Evolutionary conservation across 768 basidiomycete species (phyloP).

Genomic region (Mycena haematopus): DNA sequence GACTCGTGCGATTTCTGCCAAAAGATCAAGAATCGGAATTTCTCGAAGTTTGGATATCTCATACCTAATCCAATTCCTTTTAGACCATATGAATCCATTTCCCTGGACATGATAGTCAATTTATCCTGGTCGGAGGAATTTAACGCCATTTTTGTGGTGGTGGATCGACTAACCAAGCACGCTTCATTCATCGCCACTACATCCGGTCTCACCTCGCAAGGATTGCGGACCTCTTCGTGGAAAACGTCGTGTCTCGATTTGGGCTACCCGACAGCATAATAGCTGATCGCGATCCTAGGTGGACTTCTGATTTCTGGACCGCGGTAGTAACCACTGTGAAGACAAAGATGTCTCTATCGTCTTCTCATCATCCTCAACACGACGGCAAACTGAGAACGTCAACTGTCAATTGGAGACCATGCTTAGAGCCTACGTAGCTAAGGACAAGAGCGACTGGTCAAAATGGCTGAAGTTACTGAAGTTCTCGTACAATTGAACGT

Average conservation of each 20-base stretch:
- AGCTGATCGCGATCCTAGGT: not conserved
- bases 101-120: not conserved
- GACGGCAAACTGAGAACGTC: no score
- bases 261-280: constrained; percentile 2
- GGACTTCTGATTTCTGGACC: constrained; percentile 1
- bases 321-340: not conserved
- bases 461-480: not conserved
- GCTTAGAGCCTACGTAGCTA: not conserved
- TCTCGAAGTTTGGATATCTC: not conserved
- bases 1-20: not conserved
- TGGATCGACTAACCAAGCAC: not conserved
- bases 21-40: not conserved
- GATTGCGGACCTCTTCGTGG: not conserved
- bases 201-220: not conserved
- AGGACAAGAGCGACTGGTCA: not conserved
- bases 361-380: no score
- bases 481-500: not conserved
- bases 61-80: not conserved
- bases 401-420: no score
- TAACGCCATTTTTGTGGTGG: not conserved
- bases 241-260: no score
- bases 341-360: no score
- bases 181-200: not conserved
- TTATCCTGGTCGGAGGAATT: not conserved
- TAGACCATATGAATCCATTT: not conserved